These are phyloP conservation scores for Phanerochaete carnosa DNA, from an alignment of 768 basidiomycete genomes.

Conservation along the genomic window DNA sequence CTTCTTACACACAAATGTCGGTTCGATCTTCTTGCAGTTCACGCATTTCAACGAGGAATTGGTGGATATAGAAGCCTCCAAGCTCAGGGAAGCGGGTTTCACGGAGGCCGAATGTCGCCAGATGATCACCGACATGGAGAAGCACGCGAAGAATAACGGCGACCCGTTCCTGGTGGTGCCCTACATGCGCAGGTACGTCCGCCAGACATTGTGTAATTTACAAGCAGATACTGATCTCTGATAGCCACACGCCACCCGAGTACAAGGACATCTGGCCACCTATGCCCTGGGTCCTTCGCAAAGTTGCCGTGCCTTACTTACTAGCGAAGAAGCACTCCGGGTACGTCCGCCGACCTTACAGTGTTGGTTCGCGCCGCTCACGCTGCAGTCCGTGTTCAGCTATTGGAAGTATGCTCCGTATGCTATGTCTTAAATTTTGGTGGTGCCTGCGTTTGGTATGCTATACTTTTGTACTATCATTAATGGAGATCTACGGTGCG, in stretches of 20 bases:
- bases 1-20: background rate
- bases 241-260: constrained; percentile 36
- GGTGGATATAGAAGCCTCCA: constrained; percentile 28
- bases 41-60: constrained; percentile 37
- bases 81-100: constrained; percentile 28
- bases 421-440: constrained; percentile 25
- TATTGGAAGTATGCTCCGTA: constrained; percentile 40
- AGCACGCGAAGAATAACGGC: constrained; percentile 30
- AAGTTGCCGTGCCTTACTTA: constrained; percentile 34
- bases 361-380: background rate
- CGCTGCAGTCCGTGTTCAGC: constrained; percentile 18
- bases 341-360: constrained; percentile 18
- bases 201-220: too few species aligned
- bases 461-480: too few species aligned
- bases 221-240: background rate
- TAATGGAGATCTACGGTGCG: too few species aligned
- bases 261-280: constrained; percentile 35
- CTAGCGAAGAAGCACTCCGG: constrained; percentile 33
- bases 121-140: constrained; percentile 26
- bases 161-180: constrained; percentile 33
- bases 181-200: constrained; percentile 35
- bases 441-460: too few species aligned
- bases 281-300: constrained; percentile 38
- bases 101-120: constrained; percentile 24
- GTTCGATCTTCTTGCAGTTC: constrained; percentile 21